Base-by-base conservation (phyloP, 345 rosid species). In the Gossypium stocksii region DNA sequence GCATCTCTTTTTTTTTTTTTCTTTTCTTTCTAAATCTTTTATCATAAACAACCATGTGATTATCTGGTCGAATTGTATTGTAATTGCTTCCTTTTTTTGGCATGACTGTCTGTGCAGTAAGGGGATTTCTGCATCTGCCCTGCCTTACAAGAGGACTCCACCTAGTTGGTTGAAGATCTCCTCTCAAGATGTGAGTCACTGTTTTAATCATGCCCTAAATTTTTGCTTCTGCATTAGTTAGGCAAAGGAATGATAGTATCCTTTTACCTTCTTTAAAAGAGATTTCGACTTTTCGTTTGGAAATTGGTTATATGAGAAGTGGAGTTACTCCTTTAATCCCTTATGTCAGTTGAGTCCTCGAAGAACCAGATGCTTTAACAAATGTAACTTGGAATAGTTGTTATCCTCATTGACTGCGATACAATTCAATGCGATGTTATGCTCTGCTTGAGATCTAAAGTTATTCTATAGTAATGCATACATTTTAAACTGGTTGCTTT, bases 111-210 rank as follows among this genome's bases (percentile, higher is more conserved):
- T 62, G 22, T 43, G 9, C 77, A 87, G 91, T 22, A 92, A 92
- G 89, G 95, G 97, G 75, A 90, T 92, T 66, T 92, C 97, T 0
- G 90, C 97, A 57, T 90, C 97, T 29, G 95, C 97, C 75, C 71
- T 90, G 79, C 97, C 97, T 0, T 92, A 90, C 89, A 92, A 92
- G 86, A 78, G 95, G 59, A 90, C 97, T 11, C 83, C 97, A 3
- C 95, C 95, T 2, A 80, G 86, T 22, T 92, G 97, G 97, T 88
- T 92, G 70, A 92, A 92, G 85, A 85, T 82, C 75, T 82, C 91
- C 72, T 25, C 88, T 15, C 86, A 81, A 62, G 92, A 89, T 84
- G 89, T 89, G 48, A 83, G 84, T 10, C n/a, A 17, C 16, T 61
- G 38, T 34, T 34, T 49, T 54, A 3, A 9, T 17, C 14, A 3